Base-by-base conservation (phyloP, 2,329 filamentous ascomycete species). In the Phyllosticta citribraziliensis region DNA sequence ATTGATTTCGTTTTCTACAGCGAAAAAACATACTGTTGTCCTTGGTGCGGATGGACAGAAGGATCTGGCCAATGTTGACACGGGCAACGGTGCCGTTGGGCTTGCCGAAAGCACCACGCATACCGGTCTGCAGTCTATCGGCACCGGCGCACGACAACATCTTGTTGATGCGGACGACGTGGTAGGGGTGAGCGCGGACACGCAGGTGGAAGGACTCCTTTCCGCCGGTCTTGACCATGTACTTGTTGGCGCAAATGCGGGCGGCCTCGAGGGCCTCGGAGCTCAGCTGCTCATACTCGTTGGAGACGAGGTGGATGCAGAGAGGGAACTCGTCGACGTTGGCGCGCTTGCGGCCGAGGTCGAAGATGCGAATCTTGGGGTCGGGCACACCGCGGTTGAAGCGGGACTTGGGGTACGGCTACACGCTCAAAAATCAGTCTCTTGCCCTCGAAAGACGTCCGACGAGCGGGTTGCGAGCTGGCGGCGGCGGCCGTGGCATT, bases 131-230 rank as follows among this genome's bases (percentile, higher is more conserved):
- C 81, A 99, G 85, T 88, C 94, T 91, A 97, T 99, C 94, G 88
- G 94, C 94, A 86, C 94, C 94, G 76, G 94, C 94, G 81, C 94
- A 99, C 78, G 94, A 97, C 91, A 99, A 93, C 94, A 99, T 99
- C 89, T 99, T 99, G 91, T 99, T 99, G 92, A 99, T 99, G 82
- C 94, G 94, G 85, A 99, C 89, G 82, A 99, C 94, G 86, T 99
- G 94, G 91, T 90, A 99, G 70, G 94, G 94, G 86, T 99, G 94
- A 76, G 91, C 92, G 77, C 94, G 84, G 74, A 87, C 82, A 69
- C 84, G 84, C 66, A 87, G 76, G 77, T 87, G 84, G 83, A 87
- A 87, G 78, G 82, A 81, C 83, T 87, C 84, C 79, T 87, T 87
- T 77, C 84, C 84, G 72, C 82, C 80, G 70, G 81, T 78, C 80